These are phyloP conservation scores for Mycena albidolilacea DNA, from an alignment of 768 basidiomycete species.

Conservation along the genomic window DNA sequence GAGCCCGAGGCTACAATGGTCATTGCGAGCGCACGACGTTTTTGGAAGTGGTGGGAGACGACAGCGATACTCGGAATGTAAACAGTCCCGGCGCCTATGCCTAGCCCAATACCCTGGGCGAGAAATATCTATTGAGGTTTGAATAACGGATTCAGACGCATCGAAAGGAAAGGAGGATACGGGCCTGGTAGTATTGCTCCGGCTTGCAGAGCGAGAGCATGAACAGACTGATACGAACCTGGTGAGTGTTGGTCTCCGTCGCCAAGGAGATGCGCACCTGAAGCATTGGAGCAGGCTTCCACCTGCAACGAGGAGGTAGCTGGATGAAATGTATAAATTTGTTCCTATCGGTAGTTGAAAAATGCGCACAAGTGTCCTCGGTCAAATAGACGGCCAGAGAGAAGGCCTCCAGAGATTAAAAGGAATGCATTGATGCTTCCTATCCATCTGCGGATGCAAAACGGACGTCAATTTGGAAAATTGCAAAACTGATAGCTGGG, in stretches of 20 bases:
- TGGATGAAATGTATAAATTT: constrained; percentile 17
- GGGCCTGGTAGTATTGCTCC: too few species aligned
- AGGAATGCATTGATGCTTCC: constrained; percentile 65
- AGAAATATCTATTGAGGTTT: constrained; percentile 54
- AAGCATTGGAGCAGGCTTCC: constrained; percentile 55
- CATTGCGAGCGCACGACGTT: constrained; percentile 57
- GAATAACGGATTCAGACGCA: neutral
- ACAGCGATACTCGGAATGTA: constrained; percentile 62
- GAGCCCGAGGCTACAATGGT: constrained; percentile 62
- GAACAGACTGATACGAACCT: constrained; percentile 44
- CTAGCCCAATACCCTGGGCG: constrained; percentile 58
- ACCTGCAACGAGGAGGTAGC: constrained; percentile 50
- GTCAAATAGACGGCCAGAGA: constrained; percentile 62
- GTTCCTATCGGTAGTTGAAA: neutral
- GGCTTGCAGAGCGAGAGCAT: too few species aligned
- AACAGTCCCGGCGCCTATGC: constrained; percentile 52
- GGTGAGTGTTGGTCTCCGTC: constrained; percentile 57
- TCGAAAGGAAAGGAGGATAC: too few species aligned
- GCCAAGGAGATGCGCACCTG: constrained; percentile 61
- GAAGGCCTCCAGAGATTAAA: constrained; percentile 57
- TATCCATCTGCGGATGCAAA: constrained; percentile 49
- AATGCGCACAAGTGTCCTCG: constrained; percentile 60
- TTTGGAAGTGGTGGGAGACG: constrained; percentile 61
- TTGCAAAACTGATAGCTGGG: neutral
- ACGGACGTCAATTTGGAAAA: constrained; percentile 16